Conservation (phyloP, 2,329 filamentous ascomycete genomes). For the Pseudocercospora fijiensis region DNA sequence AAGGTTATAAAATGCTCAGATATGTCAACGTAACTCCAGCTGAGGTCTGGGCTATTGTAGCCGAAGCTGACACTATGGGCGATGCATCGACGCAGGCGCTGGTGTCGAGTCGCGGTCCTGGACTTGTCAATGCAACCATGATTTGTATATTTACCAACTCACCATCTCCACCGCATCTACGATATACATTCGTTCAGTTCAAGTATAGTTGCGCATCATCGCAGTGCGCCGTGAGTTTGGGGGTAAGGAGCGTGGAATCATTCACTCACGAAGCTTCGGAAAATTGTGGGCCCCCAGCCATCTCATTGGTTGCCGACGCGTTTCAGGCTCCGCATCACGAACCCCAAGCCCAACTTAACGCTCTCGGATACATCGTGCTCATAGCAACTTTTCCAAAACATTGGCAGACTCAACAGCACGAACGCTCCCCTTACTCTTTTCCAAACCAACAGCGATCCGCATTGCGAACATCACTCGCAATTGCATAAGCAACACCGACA, state of each 20-base stretch:
- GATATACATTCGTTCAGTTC: neutral
- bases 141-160: neutral
- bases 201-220: neutral
- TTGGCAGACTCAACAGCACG: neutral
- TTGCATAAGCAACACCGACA: neutral
- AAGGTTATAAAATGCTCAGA: neutral
- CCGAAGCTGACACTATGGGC: neutral
- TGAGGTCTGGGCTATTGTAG: neutral
- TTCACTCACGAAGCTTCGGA: neutral
- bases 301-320: neutral
- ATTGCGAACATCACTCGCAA: neutral
- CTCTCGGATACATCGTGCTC: neutral
- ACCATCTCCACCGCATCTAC: neutral
- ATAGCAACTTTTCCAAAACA: neutral
- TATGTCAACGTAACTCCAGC: too few relatives aligned
- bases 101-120: neutral
- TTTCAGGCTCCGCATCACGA: neutral
- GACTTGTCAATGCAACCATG: neutral
- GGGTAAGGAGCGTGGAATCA: neutral
- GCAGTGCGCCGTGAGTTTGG: neutral
- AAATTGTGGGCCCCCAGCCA: neutral
- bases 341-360: neutral
- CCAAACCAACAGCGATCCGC: neutral
- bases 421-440: neutral
- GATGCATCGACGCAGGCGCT: neutral